Base-by-base conservation (phyloP, 2,329 filamentous ascomycete genomes). In the Colletotrichum cordylinicola region DNA sequence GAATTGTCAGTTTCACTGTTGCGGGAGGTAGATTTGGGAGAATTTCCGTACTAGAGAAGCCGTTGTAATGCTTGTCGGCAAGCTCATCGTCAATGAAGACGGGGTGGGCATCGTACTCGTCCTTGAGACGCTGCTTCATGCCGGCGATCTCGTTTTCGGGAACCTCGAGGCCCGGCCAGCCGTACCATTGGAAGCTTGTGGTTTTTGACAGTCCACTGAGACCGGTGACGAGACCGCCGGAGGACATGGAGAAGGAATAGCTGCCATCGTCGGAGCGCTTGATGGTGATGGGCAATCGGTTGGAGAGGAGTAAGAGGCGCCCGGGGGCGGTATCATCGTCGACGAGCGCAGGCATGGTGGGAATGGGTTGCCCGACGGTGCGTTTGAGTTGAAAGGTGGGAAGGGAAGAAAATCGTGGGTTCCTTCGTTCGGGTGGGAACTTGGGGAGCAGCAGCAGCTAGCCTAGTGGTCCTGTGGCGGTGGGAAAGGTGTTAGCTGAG, bases 181-280 rank as follows among this genome's bases (percentile, higher is more conserved):
- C 97, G 86, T 98, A 98, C 97, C 97, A 99, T 85, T 97, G 95
- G 86, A 98, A 98, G 79, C 93, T 96, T 31, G 95, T 98, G 37
- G 95, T 94, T 86, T 98, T 98, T 81, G 95, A 94, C 74, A 98
- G 88, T 31, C 97, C 97, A 79, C 95, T 98, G 77, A 99, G 89
- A 24, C 97, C 97, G 67, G 95, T 98, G 81, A 98, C 97, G 55
- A 99, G 91, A 55, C 97, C 97, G 74, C 97, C 97, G 3, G 97
- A 98, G 62, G 96, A 98, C 95, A 98, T 98, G 83, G 94, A 95
- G 85, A 98, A 98, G 82, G 93, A 91, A 88, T 98, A 99, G 84
- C 94, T 94, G 81, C 95, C 96, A 88, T 98, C 95, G 68, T 97
- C 95, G 69, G 94, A 94, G 79, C 95, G 94, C 88, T 98, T 98